Evolutionary conservation across 2,329 filamentous ascomycete genomes (phyloP), one percentile per base, ranked within the genome.

Genomic region (Penicillium sp.): DNA sequence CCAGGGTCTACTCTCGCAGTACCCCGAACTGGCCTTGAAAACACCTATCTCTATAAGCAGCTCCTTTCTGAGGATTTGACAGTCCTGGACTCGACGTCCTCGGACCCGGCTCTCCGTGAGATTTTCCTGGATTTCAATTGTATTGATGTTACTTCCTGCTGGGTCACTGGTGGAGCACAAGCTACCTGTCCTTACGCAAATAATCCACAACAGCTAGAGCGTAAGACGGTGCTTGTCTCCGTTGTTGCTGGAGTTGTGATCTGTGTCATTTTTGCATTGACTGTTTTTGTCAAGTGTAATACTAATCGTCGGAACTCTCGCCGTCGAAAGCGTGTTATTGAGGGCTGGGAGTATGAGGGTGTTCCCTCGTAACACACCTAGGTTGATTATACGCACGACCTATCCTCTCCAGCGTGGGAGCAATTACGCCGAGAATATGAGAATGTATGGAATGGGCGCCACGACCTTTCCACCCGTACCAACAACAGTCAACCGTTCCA

Each of bases 321-420:
- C 60, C 78, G 79, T 47, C 76, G 77, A 26, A 80, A 79, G 65
- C 79, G 81, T 64, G 76, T 83, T 48, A 76, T 78, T 57, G 71
- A 77, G 52, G 84, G 84, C 1, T 87, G 84, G 81, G 84, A 88
- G 65, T 89, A 89, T 74, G 87, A 89, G 68, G 87, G 87, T 16
- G 85, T 90, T 50, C 87, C 87, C 19, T 79, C 77, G 4, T 79
- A 55, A 57, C 48, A 26, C 21, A 9, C 7, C 37, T 10, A 19
- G 16, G 8, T 37, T 4, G 13, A 16, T 33, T 16, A 33, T 33
- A 33, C 5, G 13, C 11, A 33, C 13, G 13, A 33, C 4, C 16
- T 16, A 1, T 16, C 14, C 14, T 33, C 5, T 33, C 5, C 14
- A 1, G 4, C 31, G 4, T 33, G 31, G 6, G 31, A 14, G 11